Percentiles rank a stretch among this genome's conserved stretches.
phyloP scores from a whole-genome alignment of 129 eudicot genomes.

The Oenanthe sinensis region DNA sequence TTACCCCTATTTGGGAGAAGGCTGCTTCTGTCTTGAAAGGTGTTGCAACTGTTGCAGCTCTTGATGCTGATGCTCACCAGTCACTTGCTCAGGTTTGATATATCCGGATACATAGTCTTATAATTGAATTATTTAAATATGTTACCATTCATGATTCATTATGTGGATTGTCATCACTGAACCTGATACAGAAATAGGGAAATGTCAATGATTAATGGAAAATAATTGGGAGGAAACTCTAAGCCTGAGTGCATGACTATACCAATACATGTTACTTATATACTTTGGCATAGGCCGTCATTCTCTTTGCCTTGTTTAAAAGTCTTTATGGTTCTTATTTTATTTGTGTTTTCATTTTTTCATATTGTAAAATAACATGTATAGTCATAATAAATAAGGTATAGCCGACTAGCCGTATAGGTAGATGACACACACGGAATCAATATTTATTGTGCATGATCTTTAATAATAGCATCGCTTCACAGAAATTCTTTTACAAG shows the following conservation, averaged over 20 bases:
- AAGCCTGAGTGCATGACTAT: background rate
- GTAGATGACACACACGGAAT: background rate
- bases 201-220: background rate
- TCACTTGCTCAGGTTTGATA: conserved; percentile 75
- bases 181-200: background rate
- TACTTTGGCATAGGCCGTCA: background rate
- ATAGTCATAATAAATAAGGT: background rate
- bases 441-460: background rate
- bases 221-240: background rate
- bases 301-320: background rate
- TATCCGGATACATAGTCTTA: background rate
- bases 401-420: background rate
- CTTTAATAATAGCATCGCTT: background rate
- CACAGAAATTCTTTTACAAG: background rate
- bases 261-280: background rate
- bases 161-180: background rate
- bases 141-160: background rate
- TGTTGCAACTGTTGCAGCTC: conserved; percentile 94
- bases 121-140: background rate
- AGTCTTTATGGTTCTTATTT: background rate
- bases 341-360: background rate
- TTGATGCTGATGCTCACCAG: conserved; percentile 89
- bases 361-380: background rate
- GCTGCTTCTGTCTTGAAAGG: conserved; percentile 90
- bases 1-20: conserved; percentile 88